phyloP scores from a whole-genome alignment of 805 yeast genomes.

The Sungouiozyma intestinalis region DNA sequence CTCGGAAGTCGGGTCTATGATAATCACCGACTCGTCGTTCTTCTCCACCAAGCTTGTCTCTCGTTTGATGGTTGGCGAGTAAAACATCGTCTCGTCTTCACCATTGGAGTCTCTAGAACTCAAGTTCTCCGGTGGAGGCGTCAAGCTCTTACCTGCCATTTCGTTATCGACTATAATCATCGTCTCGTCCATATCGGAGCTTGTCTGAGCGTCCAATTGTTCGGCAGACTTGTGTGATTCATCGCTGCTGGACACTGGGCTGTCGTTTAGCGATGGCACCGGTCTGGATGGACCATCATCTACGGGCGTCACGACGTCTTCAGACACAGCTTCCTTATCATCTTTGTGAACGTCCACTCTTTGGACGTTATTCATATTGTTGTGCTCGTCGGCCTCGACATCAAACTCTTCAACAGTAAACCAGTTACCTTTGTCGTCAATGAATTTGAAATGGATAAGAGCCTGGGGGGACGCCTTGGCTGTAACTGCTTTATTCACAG shows the following conservation, averaged over 20 bases:
- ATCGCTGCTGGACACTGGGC: background rate
- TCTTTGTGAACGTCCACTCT: slow-evolving; percentile 4
- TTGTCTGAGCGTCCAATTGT: background rate
- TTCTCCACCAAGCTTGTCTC: background rate
- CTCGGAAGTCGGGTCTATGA: background rate
- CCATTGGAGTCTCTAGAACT: background rate
- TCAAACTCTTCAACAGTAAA: slow-evolving; percentile 22
- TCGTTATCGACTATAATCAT: background rate
- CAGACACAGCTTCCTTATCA: background rate
- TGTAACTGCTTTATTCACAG: background rate
- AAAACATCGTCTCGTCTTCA: background rate
- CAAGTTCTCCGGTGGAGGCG: background rate
- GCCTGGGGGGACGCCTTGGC: slow-evolving; percentile 1
- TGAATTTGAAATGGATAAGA: slow-evolving; percentile 19
- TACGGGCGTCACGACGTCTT: slow-evolving; percentile 1
- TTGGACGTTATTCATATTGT: slow-evolving; percentile 32
- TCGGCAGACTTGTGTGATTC: background rate
- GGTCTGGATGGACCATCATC: slow-evolving; percentile 24
- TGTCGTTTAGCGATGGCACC: slow-evolving; percentile 12
- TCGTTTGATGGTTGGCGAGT: background rate
- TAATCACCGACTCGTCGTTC: background rate
- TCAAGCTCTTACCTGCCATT: background rate
- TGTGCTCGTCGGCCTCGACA: slow-evolving; percentile 28
- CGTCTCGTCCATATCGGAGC: background rate
- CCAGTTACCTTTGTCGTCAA: slow-evolving; percentile 23